Evolutionary conservation across 768 basidiomycete genomes (phyloP).

Genomic region (Daedalea quercina): DNA sequence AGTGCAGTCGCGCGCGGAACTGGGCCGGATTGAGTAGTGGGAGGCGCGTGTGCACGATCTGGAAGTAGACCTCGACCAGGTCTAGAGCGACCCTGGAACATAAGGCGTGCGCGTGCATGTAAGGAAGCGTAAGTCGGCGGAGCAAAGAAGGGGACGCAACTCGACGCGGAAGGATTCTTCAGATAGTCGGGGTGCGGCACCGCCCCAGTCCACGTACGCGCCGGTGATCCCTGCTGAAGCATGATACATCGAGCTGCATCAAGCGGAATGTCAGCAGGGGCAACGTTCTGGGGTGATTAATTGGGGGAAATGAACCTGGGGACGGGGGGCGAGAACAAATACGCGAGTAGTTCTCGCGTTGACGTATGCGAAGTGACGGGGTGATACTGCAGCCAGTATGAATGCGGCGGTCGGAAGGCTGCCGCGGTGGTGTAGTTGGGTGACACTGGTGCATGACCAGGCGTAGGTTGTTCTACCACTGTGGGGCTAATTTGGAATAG

Average conservation of each 20-base stretch:
- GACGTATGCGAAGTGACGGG: slow-evolving; percentile 51
- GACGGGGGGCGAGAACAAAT: slow-evolving; percentile 74
- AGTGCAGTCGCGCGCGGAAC: slow-evolving; percentile 66
- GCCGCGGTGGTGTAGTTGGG: slow-evolving; percentile 21
- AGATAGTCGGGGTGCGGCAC: slow-evolving; percentile 63
- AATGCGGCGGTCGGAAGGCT: slow-evolving; percentile 24
- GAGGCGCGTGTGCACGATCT: slow-evolving; percentile 83
- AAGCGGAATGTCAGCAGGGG: slow-evolving; percentile 1
- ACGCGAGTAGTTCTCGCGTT: slow-evolving; percentile 60
- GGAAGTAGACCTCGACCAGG: slow-evolving; percentile 92
- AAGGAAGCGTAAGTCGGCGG: slow-evolving; percentile 5
- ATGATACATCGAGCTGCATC: background rate
- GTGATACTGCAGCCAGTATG: slow-evolving; percentile 26
- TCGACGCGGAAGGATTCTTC: slow-evolving; percentile 72
- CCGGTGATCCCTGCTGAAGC: slow-evolving; percentile 1
- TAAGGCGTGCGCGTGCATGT: slow-evolving; percentile 9
- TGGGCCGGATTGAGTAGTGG: slow-evolving; percentile 81
- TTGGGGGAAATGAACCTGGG: slow-evolving; percentile 22
- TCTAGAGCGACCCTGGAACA: slow-evolving; percentile 77
- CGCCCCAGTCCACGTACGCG: slow-evolving; percentile 67
- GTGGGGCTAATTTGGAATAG: background rate
- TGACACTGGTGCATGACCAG: slow-evolving; percentile 8
- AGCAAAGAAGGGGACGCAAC: slow-evolving; percentile 32
- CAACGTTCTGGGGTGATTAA: background rate
- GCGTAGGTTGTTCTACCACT: background rate